phyloP scores from a whole-genome alignment of 1,284 basidiomycete species.

The Tilletia setariae region DNA sequence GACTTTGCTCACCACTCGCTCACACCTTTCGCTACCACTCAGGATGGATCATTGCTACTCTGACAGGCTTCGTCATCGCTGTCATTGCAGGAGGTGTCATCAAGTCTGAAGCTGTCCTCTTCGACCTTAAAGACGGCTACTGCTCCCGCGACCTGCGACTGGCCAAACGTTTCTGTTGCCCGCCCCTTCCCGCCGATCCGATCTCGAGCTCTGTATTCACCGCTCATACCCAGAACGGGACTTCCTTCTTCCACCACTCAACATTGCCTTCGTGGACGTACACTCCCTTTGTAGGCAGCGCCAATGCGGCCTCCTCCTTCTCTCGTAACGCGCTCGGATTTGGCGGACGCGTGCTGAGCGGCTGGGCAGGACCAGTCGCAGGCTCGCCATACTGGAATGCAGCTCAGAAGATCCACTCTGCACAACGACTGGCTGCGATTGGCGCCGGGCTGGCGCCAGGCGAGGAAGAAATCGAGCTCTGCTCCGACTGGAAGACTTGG shows the following conservation, averaged over 20 bases:
- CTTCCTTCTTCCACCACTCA: not conserved
- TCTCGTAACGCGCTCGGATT: constrained; percentile 1
- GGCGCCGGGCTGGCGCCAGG: not conserved
- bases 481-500: constrained; percentile 75
- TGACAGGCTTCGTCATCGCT: constrained; percentile 56
- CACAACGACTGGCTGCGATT: constrained; percentile 17
- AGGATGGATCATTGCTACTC: constrained; percentile 79
- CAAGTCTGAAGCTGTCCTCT: constrained; percentile 60
- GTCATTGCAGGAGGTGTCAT: constrained; percentile 79
- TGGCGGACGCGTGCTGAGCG: constrained; percentile 28
- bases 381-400: constrained; percentile 35
- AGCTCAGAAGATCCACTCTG: constrained; percentile 16
- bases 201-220: constrained; percentile 25
- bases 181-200: constrained; percentile 27
- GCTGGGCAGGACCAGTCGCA: constrained; percentile 43
- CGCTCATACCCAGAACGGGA: not conserved
- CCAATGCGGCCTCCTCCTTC: not conserved
- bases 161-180: constrained; percentile 78
- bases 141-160: constrained; percentile 70
- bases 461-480: constrained; percentile 55
- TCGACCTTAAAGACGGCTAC: constrained; percentile 88
- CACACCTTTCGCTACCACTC: constrained; percentile 56
- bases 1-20: too few species aligned
- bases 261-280: constrained; percentile 22
- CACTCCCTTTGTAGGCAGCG: constrained; percentile 12